Base-by-base conservation (phyloP, 78 protist species). In the Dictyostelium intermedium region DNA sequence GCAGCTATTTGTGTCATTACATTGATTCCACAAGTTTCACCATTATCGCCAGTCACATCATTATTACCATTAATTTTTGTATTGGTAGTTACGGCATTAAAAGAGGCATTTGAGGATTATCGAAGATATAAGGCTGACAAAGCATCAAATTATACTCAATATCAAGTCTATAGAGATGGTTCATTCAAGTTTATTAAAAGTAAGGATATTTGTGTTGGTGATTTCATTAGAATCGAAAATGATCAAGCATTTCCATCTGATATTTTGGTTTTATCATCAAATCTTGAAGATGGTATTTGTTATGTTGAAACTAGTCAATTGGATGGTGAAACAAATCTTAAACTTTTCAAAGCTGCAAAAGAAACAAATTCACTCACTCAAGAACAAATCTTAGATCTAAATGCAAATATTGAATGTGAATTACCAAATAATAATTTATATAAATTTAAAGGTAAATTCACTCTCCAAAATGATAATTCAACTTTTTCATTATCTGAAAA, bases 71-170 rank as follows among this genome's bases (percentile, higher is more conserved):
- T 97, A 25, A 74, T 81, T 6, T 91, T 97, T 53, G 97, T 97
- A 61, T 82, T 97, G 43, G 47, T 86, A 70, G 87, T 97, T 9
- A 80, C 97, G 5, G 96, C 96, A n/a, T 61, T 86, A 23, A 82
- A 85, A 35, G 98, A 97, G 10, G 98, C 87, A 16, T 56, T 56
- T 13, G 98, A 97, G 41, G 98, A 97, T 91, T 97, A n/a, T 66
- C 60, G 60, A 23, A 85, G 96, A 63, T 93, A 82, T 35, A 35
- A 87, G 73, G 53, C 91, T 1, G 96, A 93, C 73, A 84, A 77
- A 47, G n/a, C 37, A 35, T 43, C 69, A 2, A 93, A 93, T 79
- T 86, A 83, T 34, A 35, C 82, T 79, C 56, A 35, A 13, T 85
- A 35, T 14, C n/a, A 25, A 35, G 35, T 93, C 8, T 69, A 32